A percentile compares a stretch with the other conserved stretches of the same genome.
Evolutionary conservation across 2,329 filamentous ascomycete genomes (phyloP).

Genomic region (Alternaria panax): DNA sequence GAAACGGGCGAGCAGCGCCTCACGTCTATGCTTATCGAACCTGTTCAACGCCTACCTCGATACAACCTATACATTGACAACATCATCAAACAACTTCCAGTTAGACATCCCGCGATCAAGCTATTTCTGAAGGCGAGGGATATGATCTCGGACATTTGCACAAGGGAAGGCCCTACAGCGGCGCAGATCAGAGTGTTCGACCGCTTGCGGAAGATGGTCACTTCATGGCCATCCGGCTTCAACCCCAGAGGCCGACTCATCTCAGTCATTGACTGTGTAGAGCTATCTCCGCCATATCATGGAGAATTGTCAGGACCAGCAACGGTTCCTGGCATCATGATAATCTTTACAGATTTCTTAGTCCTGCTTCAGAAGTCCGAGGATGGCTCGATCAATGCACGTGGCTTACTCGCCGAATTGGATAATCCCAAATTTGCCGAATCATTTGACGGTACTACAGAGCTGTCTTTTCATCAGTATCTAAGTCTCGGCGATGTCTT

Average conservation of each 20-base stretch:
- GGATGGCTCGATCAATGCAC: conserved; percentile 70
- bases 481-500: conserved; percentile 73
- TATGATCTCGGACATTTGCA: conserved; percentile 95
- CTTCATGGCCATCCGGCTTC: conserved; percentile 76
- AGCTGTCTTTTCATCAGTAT: conserved; percentile 78
- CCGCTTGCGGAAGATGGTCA: conserved; percentile 77
- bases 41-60: conserved; percentile 89
- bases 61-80: conserved; percentile 98
- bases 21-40: conserved; percentile 92
- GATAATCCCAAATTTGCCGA: conserved; percentile 71
- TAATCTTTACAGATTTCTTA: conserved; percentile 85
- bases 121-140: conserved; percentile 87
- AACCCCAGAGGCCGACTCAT: conserved; percentile 80
- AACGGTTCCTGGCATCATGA: conserved; percentile 68
- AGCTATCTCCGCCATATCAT: conserved; percentile 76
- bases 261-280: conserved; percentile 79
- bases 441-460: conserved; percentile 51
- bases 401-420: conserved; percentile 81
- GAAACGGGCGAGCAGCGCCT: conserved; percentile 89
- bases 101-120: conserved; percentile 83
- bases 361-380: conserved; percentile 76
- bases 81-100: conserved; percentile 84
- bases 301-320: conserved; percentile 56
- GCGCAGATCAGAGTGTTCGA: conserved; percentile 78
- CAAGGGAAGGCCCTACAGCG: conserved; percentile 75